Base-by-base conservation (phyloP, 345 rosid species). In the Ricinus communis region DNA sequence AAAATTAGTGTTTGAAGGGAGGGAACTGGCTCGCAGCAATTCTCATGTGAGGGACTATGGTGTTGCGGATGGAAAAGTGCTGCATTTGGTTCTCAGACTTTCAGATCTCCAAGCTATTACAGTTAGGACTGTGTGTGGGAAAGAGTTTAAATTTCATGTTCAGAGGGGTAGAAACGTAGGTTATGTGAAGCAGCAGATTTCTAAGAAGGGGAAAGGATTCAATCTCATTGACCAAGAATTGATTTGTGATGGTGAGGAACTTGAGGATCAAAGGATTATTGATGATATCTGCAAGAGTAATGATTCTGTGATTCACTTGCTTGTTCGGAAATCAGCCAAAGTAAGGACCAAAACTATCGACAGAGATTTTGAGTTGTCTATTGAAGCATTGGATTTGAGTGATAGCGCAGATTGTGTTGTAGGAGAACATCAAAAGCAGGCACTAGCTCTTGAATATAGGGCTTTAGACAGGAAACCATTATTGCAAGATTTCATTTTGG, bases 191-290 rank as follows among this genome's bases (percentile, higher is more conserved):
- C 85, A 84, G 79, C 81, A 90, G 80, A 76, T 93, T 62, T 88
- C 87, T 52, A 76, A 71, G 76, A 81, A 79, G 72, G 91, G 83
- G 43, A 81, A 57, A 22, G 85, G 75, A 18, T 73, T 81, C 53
- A 78, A 84, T 77, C 75, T 83, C 36, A 73, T 76, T 66, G 86
- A 86, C 80, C 86, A 90, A 67, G 86, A 87, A 74, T 82, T 93
- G 78, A 76, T 82, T 31, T 87, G 82, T 54, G 83, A 93, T 61
- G 93, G 93, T 38, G 93, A 85, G 83, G 87, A 84, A 87, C 89
- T 93, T 65, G 91, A 90, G 80, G 96, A 93, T 77, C 88, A 89
- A 84, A 85, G 74, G 75, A 90, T 86, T 49, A 73, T 93, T 72
- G 72, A 83, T 72, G 90, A 90, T 68, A 82, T 90, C 68, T 79